Base-by-base conservation (phyloP, 1,139 yeast genomes). In the Neolecta irregularis region DNA sequence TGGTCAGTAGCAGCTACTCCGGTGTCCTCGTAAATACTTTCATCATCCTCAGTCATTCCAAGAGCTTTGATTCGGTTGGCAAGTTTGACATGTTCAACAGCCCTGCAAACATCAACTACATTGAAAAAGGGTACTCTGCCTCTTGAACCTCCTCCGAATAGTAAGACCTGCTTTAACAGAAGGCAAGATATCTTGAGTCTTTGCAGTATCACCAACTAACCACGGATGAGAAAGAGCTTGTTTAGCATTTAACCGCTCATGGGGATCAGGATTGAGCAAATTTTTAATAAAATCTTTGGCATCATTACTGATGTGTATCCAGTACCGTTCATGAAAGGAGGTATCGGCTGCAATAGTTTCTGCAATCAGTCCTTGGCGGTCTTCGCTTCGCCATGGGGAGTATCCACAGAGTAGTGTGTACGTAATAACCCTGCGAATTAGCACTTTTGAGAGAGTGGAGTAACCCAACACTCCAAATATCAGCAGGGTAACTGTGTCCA, bases 401-500 rank as follows among this genome's bases (percentile, higher is more conserved):
- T 83, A 83, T 1, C 98, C 98, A 49, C 92, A 81, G 35, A 88
- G 64, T 37, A 85, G 61, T 0, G 95, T 83, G 55, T 83, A 88
- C 1, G 93, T 72, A 36, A 88, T 79, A 6, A 83, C 93, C 17
- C 95, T 28, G 15, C 2, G 8, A 28, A 28, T 20, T 13, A 28
- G 13, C 3, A 7, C 7, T 20, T 2, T 7, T 28, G 12, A 6
- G 22, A 16, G 20, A 16, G 7, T 20, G 12, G 22, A 20, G 22
- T 7, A 20, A 28, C 31, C 31, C 95, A 31, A 83, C 55, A 1
- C 92, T 76, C 95, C 95, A 83, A 31, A 83, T 67, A 53, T 83
- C 95, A 54, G 93, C 83, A 2, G 93, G 85, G 51, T 77, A 80
- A 30, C 93, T 91, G 56, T 83, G 93, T 5, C 93, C 93, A 26